Base-by-base conservation (phyloP, 768 basidiomycete genomes). In the Leccinum disarticulatum region DNA sequence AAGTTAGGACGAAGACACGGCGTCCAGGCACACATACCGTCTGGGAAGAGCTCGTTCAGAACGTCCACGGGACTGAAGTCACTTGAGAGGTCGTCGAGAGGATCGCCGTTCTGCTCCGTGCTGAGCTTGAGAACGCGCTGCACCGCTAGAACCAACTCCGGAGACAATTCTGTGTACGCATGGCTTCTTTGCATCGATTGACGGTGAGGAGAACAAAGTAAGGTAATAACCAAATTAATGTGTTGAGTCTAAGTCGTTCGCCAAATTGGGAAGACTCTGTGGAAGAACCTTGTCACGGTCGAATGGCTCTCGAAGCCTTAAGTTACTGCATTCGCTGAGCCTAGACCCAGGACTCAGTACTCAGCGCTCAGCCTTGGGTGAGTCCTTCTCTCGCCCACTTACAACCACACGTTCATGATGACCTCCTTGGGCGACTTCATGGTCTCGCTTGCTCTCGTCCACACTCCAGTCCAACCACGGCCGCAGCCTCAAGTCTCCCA, bases 121-220 rank as follows among this genome's bases (percentile, higher is more conserved):
- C 82, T 75, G 33, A 85, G 68, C 55, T 89, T 82, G 4, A 93
- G 78, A 52, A 90, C 81, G 59, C 86, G 85, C 65, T 90, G 85
- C 57, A 93, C 87, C 7, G 87, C 82, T 35, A 87, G 73, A 52
- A 90, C 74, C 55, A 91, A 75, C 67, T 92, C 88, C 58, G 80
- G 81, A 14, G 89, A 83, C 14, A 91, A 78, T 35, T 84, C 83
- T 59, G 80, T 82, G 52, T 75, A 61, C 28, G 47, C 54, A 49
- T 57, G 53, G 49, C 56, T 59, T 57, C 49, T 52, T 59, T 70
- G 70, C 69, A 70, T 70, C n/a, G 52, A 36, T 59, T 35, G 27
- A 43, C 31, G 30, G 47, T 8, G 36, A 55, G 3, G 25, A 52
- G 33, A 52, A 41, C 27, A 11, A 47, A 14, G 14, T 15, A 25